Evolutionary conservation across 129 eudicot species (phyloP).

Genomic region (Kitagawia praeruptora): DNA sequence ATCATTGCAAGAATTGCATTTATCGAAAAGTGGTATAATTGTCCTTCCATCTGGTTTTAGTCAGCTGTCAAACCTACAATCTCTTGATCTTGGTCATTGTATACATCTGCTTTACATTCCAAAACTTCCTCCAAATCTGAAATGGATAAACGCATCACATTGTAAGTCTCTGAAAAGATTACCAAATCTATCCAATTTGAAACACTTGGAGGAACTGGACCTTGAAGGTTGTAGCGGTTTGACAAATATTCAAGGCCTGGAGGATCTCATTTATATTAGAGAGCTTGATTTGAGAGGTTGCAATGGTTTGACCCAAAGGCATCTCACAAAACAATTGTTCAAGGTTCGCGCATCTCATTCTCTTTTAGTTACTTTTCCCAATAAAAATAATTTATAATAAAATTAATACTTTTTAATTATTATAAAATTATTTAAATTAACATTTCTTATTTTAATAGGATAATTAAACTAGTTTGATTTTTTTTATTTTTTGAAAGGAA

Average conservation of each 20-base stretch:
- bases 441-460: too few species aligned
- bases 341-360: background rate
- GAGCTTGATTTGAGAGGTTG: background rate
- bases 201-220: background rate
- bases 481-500: too few species aligned
- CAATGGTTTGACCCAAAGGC: background rate
- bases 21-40: too few species aligned
- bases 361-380: too few species aligned
- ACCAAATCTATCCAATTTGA: background rate
- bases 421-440: too few species aligned
- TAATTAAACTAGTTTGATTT: too few species aligned
- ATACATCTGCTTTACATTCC: background rate
- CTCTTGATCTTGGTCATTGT: background rate
- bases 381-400: too few species aligned
- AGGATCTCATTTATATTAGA: background rate
- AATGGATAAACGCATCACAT: accelerated
- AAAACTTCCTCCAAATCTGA: background rate
- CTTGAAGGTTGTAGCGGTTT: background rate
- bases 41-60: too few species aligned
- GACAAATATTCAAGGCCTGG: background rate
- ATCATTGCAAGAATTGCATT: too few species aligned
- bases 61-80: too few species aligned
- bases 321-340: background rate
- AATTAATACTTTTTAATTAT: too few species aligned
- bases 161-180: background rate